A percentile compares a stretch with the other conserved stretches of the same genome.
Conservation (phyloP, 23 red algal species). For the Cyanidium caldarium region DNA sequence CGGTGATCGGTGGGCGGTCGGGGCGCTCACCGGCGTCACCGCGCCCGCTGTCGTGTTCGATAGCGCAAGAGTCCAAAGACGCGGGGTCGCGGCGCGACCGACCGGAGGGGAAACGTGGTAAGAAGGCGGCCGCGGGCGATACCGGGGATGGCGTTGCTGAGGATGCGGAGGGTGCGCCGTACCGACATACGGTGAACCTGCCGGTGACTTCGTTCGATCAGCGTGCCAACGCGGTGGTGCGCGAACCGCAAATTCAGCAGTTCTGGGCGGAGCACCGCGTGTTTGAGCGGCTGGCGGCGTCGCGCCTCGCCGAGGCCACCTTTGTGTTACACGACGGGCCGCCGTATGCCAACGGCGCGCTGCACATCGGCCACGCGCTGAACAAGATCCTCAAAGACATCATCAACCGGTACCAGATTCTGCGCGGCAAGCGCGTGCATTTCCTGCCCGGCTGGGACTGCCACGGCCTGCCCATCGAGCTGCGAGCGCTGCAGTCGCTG, state of each 20-base stretch:
- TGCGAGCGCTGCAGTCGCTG: slow-evolving; percentile 67
- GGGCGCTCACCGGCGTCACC: too few relatives aligned
- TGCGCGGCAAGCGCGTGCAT: slow-evolving; percentile 38
- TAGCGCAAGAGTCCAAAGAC: slow-evolving; percentile 32
- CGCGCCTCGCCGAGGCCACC: slow-evolving; percentile 17
- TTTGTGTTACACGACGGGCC: slow-evolving; percentile 91
- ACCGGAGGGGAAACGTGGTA: slow-evolving; percentile 50
- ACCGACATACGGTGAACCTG: slow-evolving; percentile 69
- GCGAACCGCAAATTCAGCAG: slow-evolving; percentile 67
- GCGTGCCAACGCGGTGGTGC: slow-evolving; percentile 67
- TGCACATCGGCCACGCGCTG: slow-evolving; percentile 89
- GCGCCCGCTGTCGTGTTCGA: neutral
- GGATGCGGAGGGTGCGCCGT: slow-evolving; percentile 2
- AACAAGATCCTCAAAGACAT: slow-evolving; percentile 99
- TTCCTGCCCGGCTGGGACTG: slow-evolving; percentile 95
- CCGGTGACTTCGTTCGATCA: slow-evolving; percentile 78
- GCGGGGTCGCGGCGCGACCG: slow-evolving; percentile 41
- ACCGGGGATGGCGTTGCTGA: neutral
- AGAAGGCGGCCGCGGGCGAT: slow-evolving; percentile 33
- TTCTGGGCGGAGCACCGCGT: slow-evolving; percentile 61
- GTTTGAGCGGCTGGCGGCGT: slow-evolving; percentile 42
- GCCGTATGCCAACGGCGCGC: slow-evolving; percentile 84
- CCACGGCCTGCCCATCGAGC: slow-evolving; percentile 93
- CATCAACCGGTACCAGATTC: slow-evolving; percentile 62
- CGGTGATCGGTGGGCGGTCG: neutral